Conservation (phyloP, 176 grass and related monocot species). For the Avena eriantha region DNA sequence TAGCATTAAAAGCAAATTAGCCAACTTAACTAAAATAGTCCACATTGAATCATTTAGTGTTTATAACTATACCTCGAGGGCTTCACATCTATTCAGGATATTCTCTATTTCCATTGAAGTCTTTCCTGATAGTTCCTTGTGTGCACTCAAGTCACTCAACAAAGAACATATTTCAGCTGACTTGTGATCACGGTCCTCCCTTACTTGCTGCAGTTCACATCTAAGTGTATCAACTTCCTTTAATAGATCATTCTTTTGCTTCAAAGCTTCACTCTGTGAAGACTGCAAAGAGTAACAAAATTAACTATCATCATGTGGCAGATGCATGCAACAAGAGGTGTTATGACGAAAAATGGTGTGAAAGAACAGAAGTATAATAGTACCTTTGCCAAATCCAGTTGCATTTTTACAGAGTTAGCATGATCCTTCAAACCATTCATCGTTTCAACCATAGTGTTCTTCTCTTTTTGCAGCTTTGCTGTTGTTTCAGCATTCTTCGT, state of each 20-base stretch:
- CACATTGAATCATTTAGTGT: not conserved
- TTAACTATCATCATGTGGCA: not conserved
- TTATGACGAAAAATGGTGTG: not conserved
- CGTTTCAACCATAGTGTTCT: constrained; percentile 83
- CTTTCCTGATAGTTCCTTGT: constrained; percentile 63
- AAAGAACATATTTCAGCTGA: constrained; percentile 50
- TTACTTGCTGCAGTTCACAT: constrained; percentile 74
- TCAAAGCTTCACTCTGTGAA: constrained; percentile 72
- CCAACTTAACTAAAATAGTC: not conserved
- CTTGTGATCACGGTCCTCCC: constrained; percentile 63
- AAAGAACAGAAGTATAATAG: not conserved
- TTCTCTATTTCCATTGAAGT: constrained; percentile 53
- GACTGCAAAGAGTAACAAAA: constrained; percentile 41
- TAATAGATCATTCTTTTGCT: constrained; percentile 65
- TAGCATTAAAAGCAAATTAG: constrained; percentile 21
- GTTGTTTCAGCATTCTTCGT: constrained; percentile 63
- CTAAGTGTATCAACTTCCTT: constrained; percentile 65
- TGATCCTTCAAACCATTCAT: constrained; percentile 77
- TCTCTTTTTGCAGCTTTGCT: constrained; percentile 80
- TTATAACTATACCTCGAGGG: constrained; percentile 61
- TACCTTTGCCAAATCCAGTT: constrained; percentile 73
- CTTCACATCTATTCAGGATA: constrained; percentile 35
- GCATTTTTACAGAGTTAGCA: constrained; percentile 67
- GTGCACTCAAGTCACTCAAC: constrained; percentile 44
- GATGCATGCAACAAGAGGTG: not conserved